Evolutionary conservation across 2,329 filamentous ascomycete genomes (phyloP), one percentile per base, ranked within the genome.

Genomic region (Kalmusia sp.): DNA sequence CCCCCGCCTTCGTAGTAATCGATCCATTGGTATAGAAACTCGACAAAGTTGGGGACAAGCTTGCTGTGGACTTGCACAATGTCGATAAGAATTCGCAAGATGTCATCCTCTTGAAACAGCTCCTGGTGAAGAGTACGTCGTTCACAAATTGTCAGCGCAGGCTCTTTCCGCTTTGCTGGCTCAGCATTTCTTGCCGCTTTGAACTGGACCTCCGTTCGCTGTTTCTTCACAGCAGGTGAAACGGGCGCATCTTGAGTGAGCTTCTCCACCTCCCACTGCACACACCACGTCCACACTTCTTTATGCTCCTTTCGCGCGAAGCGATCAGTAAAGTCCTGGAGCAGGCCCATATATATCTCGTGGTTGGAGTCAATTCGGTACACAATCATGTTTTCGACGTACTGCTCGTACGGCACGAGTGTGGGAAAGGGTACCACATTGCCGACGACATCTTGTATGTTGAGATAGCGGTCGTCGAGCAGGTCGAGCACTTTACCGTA

Each of bases 11-110:
- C 61, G 34, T 66, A 65, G 38, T 57, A 70, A 54, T 74, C 71
- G 43, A 74, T 55, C 62, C 64, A 69, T 4, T 62, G 58, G 38
- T 74, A 74, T 6, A 74, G 50, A 22, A 71, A 70, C 38, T 74
- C 71, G 31, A 74, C 62, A 24, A 65, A 69, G 49, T 73, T 74
- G 1, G 71, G 71, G 2, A 74, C 63, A 14, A 71, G 45, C 7
- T 48, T 51, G 48, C 56, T 62, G 7, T 60, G 49, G 7, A 59
- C 61, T 33, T 72, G 68, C 5, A 73, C 58, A 21, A 73, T 72
- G 22, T 70, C 65, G 39, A 72, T 61, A 24, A 73, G 47, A 22
- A 69, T 64, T 3, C 68, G 61, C 17, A 70, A 28, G 55, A 71
- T 61, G 2, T 69, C 64, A 9, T 67, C 65, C 25, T 69, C 58